A percentile compares a stretch with the other conserved stretches of the same genome.
phyloP scores from a whole-genome alignment of 2,329 filamentous ascomycete species.

The Orbilia javanica region DNA sequence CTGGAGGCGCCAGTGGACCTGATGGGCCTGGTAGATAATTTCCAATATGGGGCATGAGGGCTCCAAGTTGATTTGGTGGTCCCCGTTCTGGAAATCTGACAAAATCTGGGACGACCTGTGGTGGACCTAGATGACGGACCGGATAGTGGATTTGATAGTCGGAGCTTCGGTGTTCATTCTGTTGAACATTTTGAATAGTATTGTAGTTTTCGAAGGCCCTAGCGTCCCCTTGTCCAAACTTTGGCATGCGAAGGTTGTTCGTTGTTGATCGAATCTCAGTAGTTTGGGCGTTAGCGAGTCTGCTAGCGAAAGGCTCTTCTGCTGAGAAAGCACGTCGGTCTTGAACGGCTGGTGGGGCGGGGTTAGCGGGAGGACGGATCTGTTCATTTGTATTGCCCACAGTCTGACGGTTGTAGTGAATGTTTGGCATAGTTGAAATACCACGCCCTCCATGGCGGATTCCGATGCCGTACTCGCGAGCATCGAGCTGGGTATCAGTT shows the following conservation, averaged over 20 bases:
- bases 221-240: background rate
- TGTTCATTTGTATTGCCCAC: background rate
- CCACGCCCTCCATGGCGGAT: background rate
- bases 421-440: slow-evolving; percentile 9
- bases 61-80: background rate
- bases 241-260: background rate
- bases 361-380: background rate
- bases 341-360: background rate
- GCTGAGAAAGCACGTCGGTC: too few relatives aligned
- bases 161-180: background rate
- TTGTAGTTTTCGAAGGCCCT: too few relatives aligned
- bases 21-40: background rate
- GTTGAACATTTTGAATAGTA: background rate
- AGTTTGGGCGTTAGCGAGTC: background rate
- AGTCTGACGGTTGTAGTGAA: background rate
- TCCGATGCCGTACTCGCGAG: background rate
- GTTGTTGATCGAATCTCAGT: background rate
- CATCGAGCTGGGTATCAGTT: background rate
- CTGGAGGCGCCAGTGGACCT: background rate
- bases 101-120: background rate
- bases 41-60: background rate
- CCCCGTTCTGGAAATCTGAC: too few relatives aligned
- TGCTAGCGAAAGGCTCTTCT: background rate
- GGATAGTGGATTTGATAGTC: background rate
- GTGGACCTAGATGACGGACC: background rate